Percentiles rank a stretch among this genome's conserved stretches.
phyloP scores from a whole-genome alignment of 2,329 filamentous ascomycete genomes.

The Coniella vitis region DNA sequence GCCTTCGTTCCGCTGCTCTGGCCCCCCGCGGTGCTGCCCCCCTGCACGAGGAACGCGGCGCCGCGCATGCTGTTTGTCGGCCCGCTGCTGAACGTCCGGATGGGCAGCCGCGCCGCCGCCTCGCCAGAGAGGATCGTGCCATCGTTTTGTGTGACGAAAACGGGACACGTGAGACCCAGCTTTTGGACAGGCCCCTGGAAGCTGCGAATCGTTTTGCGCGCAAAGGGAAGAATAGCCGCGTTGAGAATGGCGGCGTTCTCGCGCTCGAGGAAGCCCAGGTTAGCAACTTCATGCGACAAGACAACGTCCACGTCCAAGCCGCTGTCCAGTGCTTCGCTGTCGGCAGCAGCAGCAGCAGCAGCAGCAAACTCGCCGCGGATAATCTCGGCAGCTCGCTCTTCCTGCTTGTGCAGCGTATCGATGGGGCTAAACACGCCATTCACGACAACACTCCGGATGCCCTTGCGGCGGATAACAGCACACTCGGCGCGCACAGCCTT shows the following conservation, averaged over 20 bases:
- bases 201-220: conserved; percentile 36
- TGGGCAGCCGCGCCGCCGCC: conserved; percentile 36
- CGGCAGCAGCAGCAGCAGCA: no score
- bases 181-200: conserved; percentile 38
- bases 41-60: conserved; percentile 38
- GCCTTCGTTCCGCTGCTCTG: not conserved
- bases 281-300: conserved; percentile 29
- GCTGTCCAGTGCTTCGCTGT: not conserved
- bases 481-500: conserved; percentile 34
- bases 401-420: conserved; percentile 45
- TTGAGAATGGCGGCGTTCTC: conserved; percentile 50
- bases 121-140: conserved; percentile 38
- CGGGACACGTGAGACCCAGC: conserved; percentile 30
- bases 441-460: conserved; percentile 40
- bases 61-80: conserved; percentile 45
- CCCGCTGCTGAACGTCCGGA: conserved; percentile 41
- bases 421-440: conserved; percentile 53
- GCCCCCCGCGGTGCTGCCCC: conserved; percentile 31
- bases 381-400: conserved; percentile 41
- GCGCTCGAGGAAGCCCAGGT: conserved; percentile 36
- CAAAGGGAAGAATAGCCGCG: conserved; percentile 41
- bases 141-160: conserved; percentile 46
- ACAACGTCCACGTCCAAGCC: conserved; percentile 23
- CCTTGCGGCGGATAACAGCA: conserved; percentile 25
- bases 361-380: conserved; percentile 40